Evolutionary conservation across 345 rosid species (phyloP), one percentile per base, ranked within the genome.

Genomic region (Ricinus communis): DNA sequence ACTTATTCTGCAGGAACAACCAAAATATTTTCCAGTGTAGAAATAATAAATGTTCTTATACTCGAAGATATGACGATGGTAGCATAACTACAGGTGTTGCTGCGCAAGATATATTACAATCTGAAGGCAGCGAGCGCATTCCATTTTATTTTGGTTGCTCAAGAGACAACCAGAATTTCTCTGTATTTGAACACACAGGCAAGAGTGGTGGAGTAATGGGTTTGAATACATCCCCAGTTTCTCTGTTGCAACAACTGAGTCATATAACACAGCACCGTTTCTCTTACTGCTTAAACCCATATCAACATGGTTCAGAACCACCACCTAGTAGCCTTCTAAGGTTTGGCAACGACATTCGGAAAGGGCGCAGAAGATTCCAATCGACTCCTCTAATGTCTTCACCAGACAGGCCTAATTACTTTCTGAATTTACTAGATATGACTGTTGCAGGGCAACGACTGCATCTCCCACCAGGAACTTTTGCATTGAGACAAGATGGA

Each of bases 251-350:
- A 22, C 59, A 54, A 25, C 14, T 54, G 28, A 22, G 30, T 24
- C 3, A 22, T 24, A 22, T n/a, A 0, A 7, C 57, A 54, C 0
- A 33, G 16, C 43, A 4, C 13, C 5, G 63, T 14, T 80, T 77
- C 58, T 74, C 75, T 1, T 66, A 74, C 1, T 74, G 78, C 62
- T 46, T 74, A 8, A 46, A 40, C 18, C 70, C 82, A 8, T 79
- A 59, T 45, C 0, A 0, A 33, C 38, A 33, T 33, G 38, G 38
- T 2, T 18, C 54, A 6, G 30, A 3, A 33, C 0, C 53, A 19
- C 61, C 36, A 1, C 18, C 5, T 6, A 24, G 65, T 27, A 9
- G 62, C 8, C 10, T 46, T 10, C 14, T 74, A 12, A 70, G 63
- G 24, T 78, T 78, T 25, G 78, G 78, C 21, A 36, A 60, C 3